Evolutionary conservation across 2,329 filamentous ascomycete genomes (phyloP), one percentile per base, ranked within the genome.

Genomic region (Trichophyton mentagrophytes): DNA sequence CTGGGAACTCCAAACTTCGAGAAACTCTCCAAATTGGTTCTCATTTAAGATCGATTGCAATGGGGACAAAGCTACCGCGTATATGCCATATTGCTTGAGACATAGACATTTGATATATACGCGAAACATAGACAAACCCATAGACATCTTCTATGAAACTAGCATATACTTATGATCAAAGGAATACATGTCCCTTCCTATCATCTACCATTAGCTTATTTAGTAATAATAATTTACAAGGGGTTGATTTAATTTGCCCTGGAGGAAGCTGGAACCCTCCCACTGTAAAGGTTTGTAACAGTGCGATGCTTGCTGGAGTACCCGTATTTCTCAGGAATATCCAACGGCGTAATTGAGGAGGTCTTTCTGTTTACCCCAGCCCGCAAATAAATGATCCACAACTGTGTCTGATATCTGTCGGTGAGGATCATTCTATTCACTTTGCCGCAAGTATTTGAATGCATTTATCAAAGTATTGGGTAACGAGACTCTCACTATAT

Each of bases 381-480:
- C 15, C 13, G 11, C 11, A 51, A 27, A 15, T 6, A 51, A 25
- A 49, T 13, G 3, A 13, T 9, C 11, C 9, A 9, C 33, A 38
- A 3, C 11, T 13, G 3, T 9, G 33, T 13, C 11, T 38, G 11
- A 38, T 13, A 13, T 13, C 27, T 13, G 3, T 38, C 17, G 20
- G 20, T 11, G 20, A 9, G 9, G 44, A 47, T 20, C 9, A 1
- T 11, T 7, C 5, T 20, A 17, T 47, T 55, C 27, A 36, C 9
- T 13, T 38, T 13, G 57, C 47, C 11, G 73, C 71, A 33, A 81
- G 76, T 72, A 81, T 84, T 38, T 73, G 69, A 68, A 87, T 80
- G 78, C 91, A 85, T 69, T 82, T 85, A 20, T 80, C 75, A 70
- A 91, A 90, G 73, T 90, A 92, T 68, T 88, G 82, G 63, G 87